Base-by-base conservation (phyloP, 2,329 filamentous ascomycete species). In the Magnaporthiopsis incrustans region DNA sequence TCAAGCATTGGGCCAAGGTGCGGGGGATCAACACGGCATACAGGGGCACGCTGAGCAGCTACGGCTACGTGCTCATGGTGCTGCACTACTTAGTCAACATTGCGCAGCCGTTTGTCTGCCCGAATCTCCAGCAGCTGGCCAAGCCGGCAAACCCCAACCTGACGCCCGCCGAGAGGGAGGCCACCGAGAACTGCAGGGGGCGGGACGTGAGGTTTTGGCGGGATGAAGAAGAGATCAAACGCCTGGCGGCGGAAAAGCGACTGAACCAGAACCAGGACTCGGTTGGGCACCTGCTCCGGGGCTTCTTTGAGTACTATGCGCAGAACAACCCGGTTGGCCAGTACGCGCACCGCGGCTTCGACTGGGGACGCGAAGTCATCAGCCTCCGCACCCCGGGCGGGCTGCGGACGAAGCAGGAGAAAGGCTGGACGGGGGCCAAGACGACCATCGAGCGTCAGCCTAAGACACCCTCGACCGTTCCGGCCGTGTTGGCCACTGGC, bases 1-100 rank as follows among this genome's bases (percentile, higher is more conserved):
- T 97, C 72, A 97, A 97, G 75, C 85, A 91, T 67, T 97, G 93
- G 92, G 91, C 92, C 32, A 96, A 95, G 74, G 81, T 82, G 33
- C 87, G 93, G 60, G 89, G 87, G 67, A 93, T 97, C 77, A 97
- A 97, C 75, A 91, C 88, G 57, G 87, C 91, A 2, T 96, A 96
- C 72, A 88, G 88, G 53, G 92, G 93, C 57, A 96, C 92, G 0
- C 79, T 97, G 25, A 93, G 90, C 63, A 94, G 90, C 68, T 97
- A 97, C 71, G 92, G 93, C 61, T 97, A 94, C 75, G 91, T 95
- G 6, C 78, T 97, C 56, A 96, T 97, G 92, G 87, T 96, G 5
- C 79, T 97, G 22, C 93, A 97, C 75, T 97, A 94, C 71, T 83
- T 97, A 33, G 86, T 95, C 71, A 96, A 97, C 69, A 75, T 97